Evolutionary conservation across 768 basidiomycete genomes (phyloP), one percentile per base, ranked within the genome.

Genomic region (Podaxis sp.): DNA sequence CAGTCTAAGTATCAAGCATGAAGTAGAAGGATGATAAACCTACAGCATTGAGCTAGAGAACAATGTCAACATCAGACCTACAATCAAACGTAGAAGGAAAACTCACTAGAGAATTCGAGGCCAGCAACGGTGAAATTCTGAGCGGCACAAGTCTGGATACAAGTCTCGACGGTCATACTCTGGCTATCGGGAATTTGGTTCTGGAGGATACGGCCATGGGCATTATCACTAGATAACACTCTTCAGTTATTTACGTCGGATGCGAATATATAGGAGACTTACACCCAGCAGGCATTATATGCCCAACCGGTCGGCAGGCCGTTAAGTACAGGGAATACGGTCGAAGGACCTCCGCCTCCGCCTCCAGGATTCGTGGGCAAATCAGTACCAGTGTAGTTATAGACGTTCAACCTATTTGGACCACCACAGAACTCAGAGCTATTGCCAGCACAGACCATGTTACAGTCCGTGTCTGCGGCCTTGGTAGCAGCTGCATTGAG

Each of bases 381-480:
- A 60, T 75, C 72, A 0, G 80, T 82, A 0, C 87, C 88, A 44
- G 88, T 90, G 65, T 83, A 90, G 70, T 90, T 88, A 72, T 89
- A 91, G 2, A 87, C 72, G 58, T 83, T 88, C 22, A 91, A 76
- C 49, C 83, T 76, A 68, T 87, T 80, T 0, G 90, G 87, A 37
- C 90, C 91, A 22, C 91, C 91, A 66, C 91, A 93, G 63, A 85
- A 85, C 68, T 91, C 85, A 0, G 84, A 77, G 44, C 72, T 74
- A 62, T 88, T 86, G 12, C 89, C 90, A 2, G 72, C 73, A 69
- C 90, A 92, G 28, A 78, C 65, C 88, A 90, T 90, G 67, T 78
- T 80, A 69, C 91, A 94, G 53, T 83, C 84, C 1, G 78, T 71
- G n/a, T 78, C 73, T 0, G 81, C 66, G 0, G 79, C 77, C 0